Conservation (phyloP, 768 basidiomycete species). For the Boletales sp. region DNA sequence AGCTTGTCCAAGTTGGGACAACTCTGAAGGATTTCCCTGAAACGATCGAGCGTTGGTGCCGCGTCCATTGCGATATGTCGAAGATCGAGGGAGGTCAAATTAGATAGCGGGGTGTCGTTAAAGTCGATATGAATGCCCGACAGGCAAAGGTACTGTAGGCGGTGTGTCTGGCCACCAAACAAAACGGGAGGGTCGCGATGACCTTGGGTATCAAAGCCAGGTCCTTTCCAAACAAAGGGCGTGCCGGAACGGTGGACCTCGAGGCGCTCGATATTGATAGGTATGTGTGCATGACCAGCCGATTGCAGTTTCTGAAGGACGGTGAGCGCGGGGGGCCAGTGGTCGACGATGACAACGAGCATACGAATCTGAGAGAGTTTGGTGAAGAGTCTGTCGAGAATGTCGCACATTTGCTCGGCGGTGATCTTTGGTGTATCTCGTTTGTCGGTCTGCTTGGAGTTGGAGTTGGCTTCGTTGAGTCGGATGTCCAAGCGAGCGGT, state of each 20-base stretch:
- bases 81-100: slow-evolving; percentile 64
- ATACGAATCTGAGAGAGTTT: slow-evolving; percentile 58
- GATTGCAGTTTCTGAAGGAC: slow-evolving; percentile 48
- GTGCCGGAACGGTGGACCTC: slow-evolving; percentile 60
- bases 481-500: slow-evolving; percentile 57
- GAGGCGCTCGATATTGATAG: slow-evolving; percentile 53
- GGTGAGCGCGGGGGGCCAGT: slow-evolving; percentile 51
- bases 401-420: slow-evolving; percentile 37
- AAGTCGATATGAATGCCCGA: slow-evolving; percentile 65
- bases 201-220: slow-evolving; percentile 35
- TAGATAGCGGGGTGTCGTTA: slow-evolving; percentile 41
- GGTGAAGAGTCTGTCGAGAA: slow-evolving; percentile 50
- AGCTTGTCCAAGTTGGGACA: slow-evolving; percentile 54
- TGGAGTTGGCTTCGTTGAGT: slow-evolving; percentile 41
- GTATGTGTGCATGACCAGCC: slow-evolving; percentile 30
- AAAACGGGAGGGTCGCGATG: slow-evolving; percentile 41
- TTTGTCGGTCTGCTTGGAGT: slow-evolving; percentile 22
- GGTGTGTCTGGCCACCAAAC: slow-evolving; percentile 44
- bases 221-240: slow-evolving; percentile 45
- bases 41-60: slow-evolving; percentile 46
- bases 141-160: slow-evolving; percentile 49
- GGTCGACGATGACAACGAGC: slow-evolving; percentile 54
- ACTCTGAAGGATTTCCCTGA: slow-evolving; percentile 48
- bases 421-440: slow-evolving; percentile 35
- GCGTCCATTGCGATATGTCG: slow-evolving; percentile 54